Evolutionary conservation across 73 alveolate species (phyloP).

Genomic region (Vitrella brassicaformis): DNA sequence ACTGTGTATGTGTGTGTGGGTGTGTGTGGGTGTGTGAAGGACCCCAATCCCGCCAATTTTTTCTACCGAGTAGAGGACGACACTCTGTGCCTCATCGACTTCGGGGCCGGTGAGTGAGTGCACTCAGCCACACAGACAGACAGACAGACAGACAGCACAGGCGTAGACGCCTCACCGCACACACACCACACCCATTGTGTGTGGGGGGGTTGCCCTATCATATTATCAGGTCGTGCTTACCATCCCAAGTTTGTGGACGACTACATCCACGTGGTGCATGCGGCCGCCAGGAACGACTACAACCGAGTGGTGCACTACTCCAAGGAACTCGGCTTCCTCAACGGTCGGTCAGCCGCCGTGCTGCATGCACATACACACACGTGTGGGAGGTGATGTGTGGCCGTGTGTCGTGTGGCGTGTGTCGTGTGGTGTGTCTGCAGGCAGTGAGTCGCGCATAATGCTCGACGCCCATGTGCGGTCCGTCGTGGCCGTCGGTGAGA

Average conservation of each 20-base stretch:
- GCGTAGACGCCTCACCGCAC: too few species aligned
- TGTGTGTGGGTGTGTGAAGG: too few species aligned
- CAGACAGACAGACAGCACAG: too few species aligned
- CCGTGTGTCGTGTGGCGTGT: too few species aligned
- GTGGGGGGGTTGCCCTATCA: too few species aligned
- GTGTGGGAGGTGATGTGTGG: too few species aligned
- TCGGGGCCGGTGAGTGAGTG: slow-evolving; percentile 50
- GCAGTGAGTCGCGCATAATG: slow-evolving; percentile 53
- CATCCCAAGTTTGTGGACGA: slow-evolving; percentile 36
- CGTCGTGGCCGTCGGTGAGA: slow-evolving; percentile 54
- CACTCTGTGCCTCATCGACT: slow-evolving; percentile 45
- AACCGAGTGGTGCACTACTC: slow-evolving; percentile 33
- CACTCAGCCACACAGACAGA: too few species aligned
- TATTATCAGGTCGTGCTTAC: slow-evolving; percentile 2
- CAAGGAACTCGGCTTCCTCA: slow-evolving; percentile 38
- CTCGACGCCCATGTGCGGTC: slow-evolving; percentile 47
- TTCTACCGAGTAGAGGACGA: slow-evolving; percentile 37
- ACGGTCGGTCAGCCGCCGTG: too few species aligned
- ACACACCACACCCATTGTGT: too few species aligned
- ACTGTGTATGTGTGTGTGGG: too few species aligned
- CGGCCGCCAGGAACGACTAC: slow-evolving; percentile 36
- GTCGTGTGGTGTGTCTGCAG: too few species aligned
- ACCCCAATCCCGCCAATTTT: slow-evolving; percentile 72
- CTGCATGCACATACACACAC: too few species aligned
- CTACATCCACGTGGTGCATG: slow-evolving; percentile 44